Percentiles rank a stretch among this genome's conserved stretches.
phyloP scores from a whole-genome alignment of 805 yeast species.

The Lipomyces orientalis region DNA sequence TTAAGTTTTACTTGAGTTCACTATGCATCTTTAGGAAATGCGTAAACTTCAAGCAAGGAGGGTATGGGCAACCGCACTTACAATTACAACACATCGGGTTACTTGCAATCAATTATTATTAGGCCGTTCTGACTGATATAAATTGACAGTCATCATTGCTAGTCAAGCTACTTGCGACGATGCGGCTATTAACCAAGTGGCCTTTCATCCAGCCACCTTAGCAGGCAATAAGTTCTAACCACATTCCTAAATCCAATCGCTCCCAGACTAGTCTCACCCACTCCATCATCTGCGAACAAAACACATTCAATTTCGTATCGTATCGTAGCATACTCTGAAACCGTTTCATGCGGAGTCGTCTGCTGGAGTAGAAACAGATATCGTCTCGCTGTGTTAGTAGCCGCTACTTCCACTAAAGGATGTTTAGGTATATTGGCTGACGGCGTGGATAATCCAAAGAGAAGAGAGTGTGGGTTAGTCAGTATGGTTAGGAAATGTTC shows the following conservation, averaged over 20 bases:
- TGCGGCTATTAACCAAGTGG: neutral
- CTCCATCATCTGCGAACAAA: constrained; percentile 5
- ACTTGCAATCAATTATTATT: too few relatives aligned
- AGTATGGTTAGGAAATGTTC: neutral
- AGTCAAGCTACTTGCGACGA: neutral
- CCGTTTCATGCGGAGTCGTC: neutral
- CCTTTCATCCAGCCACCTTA: constrained; percentile 3
- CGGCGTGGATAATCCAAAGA: neutral
- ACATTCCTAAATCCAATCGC: neutral
- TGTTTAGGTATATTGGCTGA: neutral
- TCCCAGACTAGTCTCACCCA: neutral
- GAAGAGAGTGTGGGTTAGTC: neutral
- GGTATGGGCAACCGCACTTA: too few relatives aligned
- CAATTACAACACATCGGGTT: too few relatives aligned
- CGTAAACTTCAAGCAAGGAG: neutral
- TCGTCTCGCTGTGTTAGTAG: neutral
- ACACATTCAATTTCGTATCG: constrained; percentile 15
- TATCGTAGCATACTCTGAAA: neutral
- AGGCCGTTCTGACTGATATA: too few relatives aligned
- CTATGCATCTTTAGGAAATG: neutral
- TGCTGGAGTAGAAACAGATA: constrained; percentile 4
- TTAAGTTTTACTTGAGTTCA: neutral
- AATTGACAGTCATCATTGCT: too few relatives aligned
- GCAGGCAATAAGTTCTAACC: constrained; percentile 8
- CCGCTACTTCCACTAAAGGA: neutral